phyloP scores from a whole-genome alignment of 768 basidiomycete genomes.

The Suillus placidus region DNA sequence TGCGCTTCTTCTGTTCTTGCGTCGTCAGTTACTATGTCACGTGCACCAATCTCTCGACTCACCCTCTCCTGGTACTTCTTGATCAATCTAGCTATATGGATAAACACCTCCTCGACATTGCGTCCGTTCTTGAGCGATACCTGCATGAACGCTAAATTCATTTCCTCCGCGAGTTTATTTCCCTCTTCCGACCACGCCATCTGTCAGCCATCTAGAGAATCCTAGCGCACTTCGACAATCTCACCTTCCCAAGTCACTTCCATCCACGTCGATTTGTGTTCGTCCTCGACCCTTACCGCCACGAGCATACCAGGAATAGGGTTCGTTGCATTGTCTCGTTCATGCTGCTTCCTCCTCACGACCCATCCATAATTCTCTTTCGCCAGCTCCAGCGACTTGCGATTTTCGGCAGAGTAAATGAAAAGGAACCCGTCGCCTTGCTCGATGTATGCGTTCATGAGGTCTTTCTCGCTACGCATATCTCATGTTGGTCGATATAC shows the following conservation, averaged over 20 bases:
- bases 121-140: constrained; percentile 8
- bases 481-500: background rate
- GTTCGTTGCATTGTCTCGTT: constrained; percentile 4
- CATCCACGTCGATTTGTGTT: background rate
- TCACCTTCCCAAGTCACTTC: constrained; percentile 8
- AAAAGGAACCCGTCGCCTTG: constrained; percentile 3
- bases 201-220: background rate
- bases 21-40: background rate
- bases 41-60: background rate
- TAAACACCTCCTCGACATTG: constrained; percentile 1
- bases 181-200: background rate
- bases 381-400: constrained; percentile 3
- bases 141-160: constrained; percentile 1
- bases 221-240: background rate
- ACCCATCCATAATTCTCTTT: constrained; percentile 6
- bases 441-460: background rate
- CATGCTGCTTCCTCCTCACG: background rate
- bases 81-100: constrained; percentile 3
- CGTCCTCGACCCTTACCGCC: background rate
- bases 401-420: constrained; percentile 5
- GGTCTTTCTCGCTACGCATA: background rate
- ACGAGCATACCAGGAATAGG: constrained; percentile 7
- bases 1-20: background rate
- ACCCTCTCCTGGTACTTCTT: constrained; percentile 7
- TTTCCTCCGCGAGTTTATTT: background rate